Percentiles rank a stretch among this genome's conserved stretches.
phyloP scores from a whole-genome alignment of 257 asterid species.

The Solanum lignicaule region DNA sequence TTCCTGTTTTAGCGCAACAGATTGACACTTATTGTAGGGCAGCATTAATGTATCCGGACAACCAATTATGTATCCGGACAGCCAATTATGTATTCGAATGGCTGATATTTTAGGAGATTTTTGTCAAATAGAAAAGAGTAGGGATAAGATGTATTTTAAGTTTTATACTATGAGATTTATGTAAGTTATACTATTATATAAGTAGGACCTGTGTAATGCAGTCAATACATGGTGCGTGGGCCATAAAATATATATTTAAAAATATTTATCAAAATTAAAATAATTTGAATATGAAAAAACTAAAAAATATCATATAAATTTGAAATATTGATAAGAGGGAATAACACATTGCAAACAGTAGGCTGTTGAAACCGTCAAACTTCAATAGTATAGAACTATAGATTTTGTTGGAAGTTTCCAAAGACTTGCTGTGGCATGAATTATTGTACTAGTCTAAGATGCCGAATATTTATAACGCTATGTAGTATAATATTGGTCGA shows the following conservation, averaged over 20 bases:
- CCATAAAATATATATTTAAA: neutral
- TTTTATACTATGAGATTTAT: too few relatives aligned
- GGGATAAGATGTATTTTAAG: too few relatives aligned
- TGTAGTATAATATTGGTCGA: neutral
- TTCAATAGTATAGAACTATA: neutral
- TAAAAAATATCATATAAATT: neutral
- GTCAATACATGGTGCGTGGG: neutral
- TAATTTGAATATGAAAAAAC: neutral
- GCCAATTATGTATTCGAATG: too few relatives aligned
- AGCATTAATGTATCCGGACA: too few relatives aligned
- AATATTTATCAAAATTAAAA: neutral
- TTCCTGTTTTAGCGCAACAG: too few relatives aligned
- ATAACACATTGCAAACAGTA: neutral
- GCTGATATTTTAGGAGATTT: too few relatives aligned
- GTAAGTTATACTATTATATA: too few relatives aligned
- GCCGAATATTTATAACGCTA: neutral
- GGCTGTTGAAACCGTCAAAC: neutral
- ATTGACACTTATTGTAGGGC: too few relatives aligned
- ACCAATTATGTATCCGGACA: too few relatives aligned
- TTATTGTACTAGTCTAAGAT: neutral
- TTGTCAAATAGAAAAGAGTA: too few relatives aligned
- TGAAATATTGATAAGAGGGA: neutral
- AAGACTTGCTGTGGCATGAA: neutral
- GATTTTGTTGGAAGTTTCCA: neutral
- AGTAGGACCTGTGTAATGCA: neutral